These are phyloP conservation scores for Capniomyces stellatus DNA, from an alignment of 371 early-diverging fungal genomes.

Conservation along the genomic window DNA sequence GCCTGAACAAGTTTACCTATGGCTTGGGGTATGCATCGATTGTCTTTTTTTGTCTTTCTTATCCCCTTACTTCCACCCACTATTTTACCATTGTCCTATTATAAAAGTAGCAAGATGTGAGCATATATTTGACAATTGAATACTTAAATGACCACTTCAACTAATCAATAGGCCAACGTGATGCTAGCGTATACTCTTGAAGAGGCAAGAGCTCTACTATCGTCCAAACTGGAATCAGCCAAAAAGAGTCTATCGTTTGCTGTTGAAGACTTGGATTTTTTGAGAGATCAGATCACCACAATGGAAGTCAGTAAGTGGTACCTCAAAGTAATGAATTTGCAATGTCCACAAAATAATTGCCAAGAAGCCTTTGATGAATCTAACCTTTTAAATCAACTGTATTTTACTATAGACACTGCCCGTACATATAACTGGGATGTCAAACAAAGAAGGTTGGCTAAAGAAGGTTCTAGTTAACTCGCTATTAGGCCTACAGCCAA, in stretches of 20 bases:
- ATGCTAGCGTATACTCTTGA: conserved; percentile 86
- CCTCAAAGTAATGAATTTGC: conserved; percentile 7
- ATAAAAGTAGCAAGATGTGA: too few relatives aligned
- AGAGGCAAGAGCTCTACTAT: conserved; percentile 72
- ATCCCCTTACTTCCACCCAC: too few relatives aligned
- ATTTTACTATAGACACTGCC: conserved; percentile 46
- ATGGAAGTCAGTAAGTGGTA: conserved; percentile 81
- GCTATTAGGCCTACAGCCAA: too few relatives aligned
- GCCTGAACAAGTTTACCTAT: conserved; percentile 67
- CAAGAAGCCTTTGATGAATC: background rate
- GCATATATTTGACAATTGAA: too few relatives aligned
- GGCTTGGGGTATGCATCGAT: conserved; percentile 68
- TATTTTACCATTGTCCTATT: too few relatives aligned
- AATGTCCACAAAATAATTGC: background rate
- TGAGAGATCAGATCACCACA: conserved; percentile 90
- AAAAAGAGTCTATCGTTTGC: conserved; percentile 45
- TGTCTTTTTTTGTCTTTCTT: too few relatives aligned
- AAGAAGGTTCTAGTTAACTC: too few relatives aligned
- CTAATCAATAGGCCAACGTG: conserved; percentile 61
- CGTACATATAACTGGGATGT: conserved; percentile 96
- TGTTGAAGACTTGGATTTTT: conserved; percentile 78
- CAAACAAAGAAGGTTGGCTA: conserved; percentile 50
- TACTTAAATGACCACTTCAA: too few relatives aligned
- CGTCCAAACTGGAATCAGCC: conserved; percentile 58
- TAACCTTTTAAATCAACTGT: background rate